phyloP scores from a whole-genome alignment of 2,329 filamentous ascomycete genomes.

The Talaromyces sp. region DNA sequence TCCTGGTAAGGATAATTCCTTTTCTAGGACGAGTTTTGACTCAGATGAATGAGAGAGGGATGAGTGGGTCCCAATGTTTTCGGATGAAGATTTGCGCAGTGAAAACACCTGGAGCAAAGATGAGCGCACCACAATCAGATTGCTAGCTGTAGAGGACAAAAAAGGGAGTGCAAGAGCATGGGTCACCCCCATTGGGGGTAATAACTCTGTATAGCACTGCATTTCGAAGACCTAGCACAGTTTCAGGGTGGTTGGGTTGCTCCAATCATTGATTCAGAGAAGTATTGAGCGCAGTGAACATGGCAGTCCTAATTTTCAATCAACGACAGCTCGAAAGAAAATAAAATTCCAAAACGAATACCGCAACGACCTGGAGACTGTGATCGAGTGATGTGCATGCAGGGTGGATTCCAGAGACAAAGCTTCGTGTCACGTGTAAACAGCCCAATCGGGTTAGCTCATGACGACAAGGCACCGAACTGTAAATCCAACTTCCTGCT shows the following conservation, averaged over 20 bases:
- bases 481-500: constrained; percentile 6
- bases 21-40: constrained; percentile 79
- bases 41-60: constrained; percentile 65
- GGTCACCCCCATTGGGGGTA: constrained; percentile 90
- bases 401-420: constrained; percentile 1
- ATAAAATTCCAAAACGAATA: neutral
- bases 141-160: constrained; percentile 72
- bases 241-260: constrained; percentile 3
- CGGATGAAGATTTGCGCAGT: constrained; percentile 59
- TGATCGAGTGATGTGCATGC: neutral
- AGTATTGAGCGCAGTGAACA: neutral
- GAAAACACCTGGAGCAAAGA: constrained; percentile 91
- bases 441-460: constrained; percentile 14
- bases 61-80: constrained; percentile 50
- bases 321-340: neutral
- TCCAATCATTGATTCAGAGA: constrained; percentile 1
- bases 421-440: constrained; percentile 14
- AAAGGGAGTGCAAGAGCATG: constrained; percentile 82
- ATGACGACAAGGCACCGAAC: constrained; percentile 19
- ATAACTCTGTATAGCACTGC: constrained; percentile 97
- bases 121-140: constrained; percentile 88
- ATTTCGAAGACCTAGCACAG: constrained; percentile 51
- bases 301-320: neutral
- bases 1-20: constrained; percentile 81
- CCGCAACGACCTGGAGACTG: neutral